Evolutionary conservation across 2,329 filamentous ascomycete species (phyloP).

Genomic region (Penicillium sp.): DNA sequence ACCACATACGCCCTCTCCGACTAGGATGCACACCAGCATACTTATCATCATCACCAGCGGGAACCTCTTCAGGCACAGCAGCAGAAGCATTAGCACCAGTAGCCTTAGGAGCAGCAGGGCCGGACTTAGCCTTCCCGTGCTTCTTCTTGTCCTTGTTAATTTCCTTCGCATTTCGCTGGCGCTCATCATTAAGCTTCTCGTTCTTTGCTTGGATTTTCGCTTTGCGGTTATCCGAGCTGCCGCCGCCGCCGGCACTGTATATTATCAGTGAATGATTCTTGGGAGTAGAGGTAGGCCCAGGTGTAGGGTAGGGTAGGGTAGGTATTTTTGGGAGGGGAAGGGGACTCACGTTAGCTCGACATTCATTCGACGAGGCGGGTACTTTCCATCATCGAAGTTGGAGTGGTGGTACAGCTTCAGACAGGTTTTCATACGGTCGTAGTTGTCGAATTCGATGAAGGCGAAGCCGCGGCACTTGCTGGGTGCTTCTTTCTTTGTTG

Average conservation of each 20-base stretch:
- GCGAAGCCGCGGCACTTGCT: constrained; percentile 74
- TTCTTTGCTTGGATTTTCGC: constrained; percentile 87
- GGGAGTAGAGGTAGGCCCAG: neutral
- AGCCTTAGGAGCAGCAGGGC: too few species aligned
- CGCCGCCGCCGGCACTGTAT: constrained; percentile 74
- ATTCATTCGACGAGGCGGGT: constrained; percentile 75
- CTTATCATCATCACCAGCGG: constrained; percentile 26
- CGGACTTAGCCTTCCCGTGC: constrained; percentile 24
- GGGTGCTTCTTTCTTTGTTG: constrained; percentile 67
- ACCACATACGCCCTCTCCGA: constrained; percentile 43
- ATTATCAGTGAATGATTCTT: constrained; percentile 1
- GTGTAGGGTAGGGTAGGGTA: constrained; percentile 1
- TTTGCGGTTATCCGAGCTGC: constrained; percentile 70
- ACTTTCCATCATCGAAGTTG: constrained; percentile 65
- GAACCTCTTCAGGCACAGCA: constrained; percentile 9
- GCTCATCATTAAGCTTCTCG: constrained; percentile 74
- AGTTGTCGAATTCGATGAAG: constrained; percentile 86
- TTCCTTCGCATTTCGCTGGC: constrained; percentile 57
- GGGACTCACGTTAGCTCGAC: constrained; percentile 80
- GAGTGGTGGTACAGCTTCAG: constrained; percentile 89
- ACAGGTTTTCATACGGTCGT: constrained; percentile 89
- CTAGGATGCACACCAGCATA: constrained; percentile 50
- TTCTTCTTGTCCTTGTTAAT: constrained; percentile 50
- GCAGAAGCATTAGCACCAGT: constrained; percentile 29
- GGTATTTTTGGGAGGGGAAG: neutral